phyloP scores from a whole-genome alignment of 1,284 basidiomycete genomes.

The Pseudozyma flocculosa region DNA sequence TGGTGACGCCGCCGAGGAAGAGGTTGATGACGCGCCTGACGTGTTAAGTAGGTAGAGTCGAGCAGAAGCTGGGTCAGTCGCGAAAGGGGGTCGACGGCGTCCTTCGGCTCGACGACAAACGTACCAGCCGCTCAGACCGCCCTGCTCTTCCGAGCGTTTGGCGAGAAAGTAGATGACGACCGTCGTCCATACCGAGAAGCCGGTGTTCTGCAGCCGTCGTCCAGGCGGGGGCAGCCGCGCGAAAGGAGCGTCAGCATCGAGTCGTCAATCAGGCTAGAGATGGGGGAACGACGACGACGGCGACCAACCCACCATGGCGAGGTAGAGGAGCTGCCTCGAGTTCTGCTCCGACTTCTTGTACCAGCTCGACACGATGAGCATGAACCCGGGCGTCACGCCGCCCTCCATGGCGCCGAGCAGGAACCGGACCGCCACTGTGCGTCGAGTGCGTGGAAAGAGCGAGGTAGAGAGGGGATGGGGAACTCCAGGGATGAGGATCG shows the following conservation, averaged over 20 bases:
- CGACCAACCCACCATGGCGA: constrained; percentile 5
- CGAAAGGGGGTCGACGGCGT: too few species aligned
- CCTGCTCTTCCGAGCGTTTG: constrained; percentile 7
- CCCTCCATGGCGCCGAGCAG: constrained; percentile 76
- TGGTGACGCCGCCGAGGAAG: constrained; percentile 50
- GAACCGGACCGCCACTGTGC: constrained; percentile 63
- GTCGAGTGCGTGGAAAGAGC: too few species aligned
- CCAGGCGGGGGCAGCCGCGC: too few species aligned
- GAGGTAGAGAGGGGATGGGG: too few species aligned
- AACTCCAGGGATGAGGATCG: too few species aligned
- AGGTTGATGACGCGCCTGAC: constrained; percentile 32
- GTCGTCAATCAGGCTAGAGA: too few species aligned
- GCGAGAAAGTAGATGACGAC: constrained; percentile 17
- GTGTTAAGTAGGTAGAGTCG: too few species aligned
- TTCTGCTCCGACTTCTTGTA: constrained; percentile 72
- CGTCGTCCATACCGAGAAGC: constrained; percentile 11
- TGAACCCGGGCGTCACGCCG: constrained; percentile 69
- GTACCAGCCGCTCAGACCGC: constrained; percentile 15
- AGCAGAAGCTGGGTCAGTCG: too few species aligned
- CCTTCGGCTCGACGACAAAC: too few species aligned
- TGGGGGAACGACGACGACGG: too few species aligned
- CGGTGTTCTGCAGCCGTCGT: constrained; percentile 6
- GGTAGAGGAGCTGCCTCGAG: constrained; percentile 16
- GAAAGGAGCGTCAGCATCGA: too few species aligned
- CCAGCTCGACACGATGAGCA: constrained; percentile 63